These are phyloP conservation scores for Colletotrichum higginsianum DNA, from an alignment of 2,329 filamentous ascomycete genomes.

Conservation along the genomic window DNA sequence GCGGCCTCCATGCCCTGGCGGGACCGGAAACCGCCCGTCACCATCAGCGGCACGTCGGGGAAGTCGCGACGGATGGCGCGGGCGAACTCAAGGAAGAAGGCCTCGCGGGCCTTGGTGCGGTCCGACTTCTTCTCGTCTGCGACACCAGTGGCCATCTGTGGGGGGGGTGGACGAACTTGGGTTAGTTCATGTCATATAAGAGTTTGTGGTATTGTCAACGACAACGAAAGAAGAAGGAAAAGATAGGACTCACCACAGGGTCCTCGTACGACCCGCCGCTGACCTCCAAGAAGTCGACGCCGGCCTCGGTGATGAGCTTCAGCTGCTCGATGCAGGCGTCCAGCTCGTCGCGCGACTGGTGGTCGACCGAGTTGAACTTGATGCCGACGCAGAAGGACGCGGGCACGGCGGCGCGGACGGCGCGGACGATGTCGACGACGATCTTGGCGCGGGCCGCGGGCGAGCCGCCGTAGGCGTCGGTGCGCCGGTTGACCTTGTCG, in stretches of 20 bases:
- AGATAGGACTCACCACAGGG: constrained; percentile 55
- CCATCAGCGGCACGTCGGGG: constrained; percentile 63
- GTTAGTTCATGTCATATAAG: constrained; percentile 35
- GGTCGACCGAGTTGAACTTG: constrained; percentile 72
- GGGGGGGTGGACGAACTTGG: background rate
- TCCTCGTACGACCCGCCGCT: constrained; percentile 74
- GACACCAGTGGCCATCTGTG: constrained; percentile 26
- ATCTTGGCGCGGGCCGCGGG: constrained; percentile 64
- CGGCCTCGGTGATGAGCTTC: constrained; percentile 61
- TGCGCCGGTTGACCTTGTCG: constrained; percentile 64
- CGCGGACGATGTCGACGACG: constrained; percentile 65
- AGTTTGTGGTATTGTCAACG: background rate
- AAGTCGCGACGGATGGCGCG: constrained; percentile 62
- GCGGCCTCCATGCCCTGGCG: constrained; percentile 59
- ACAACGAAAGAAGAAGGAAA: too few species aligned
- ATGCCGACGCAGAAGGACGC: constrained; percentile 64
- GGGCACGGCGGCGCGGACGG: constrained; percentile 56
- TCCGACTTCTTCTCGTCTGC: constrained; percentile 50
- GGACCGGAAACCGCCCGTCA: constrained; percentile 76
- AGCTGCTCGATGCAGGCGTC: constrained; percentile 73
- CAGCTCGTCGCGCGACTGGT: constrained; percentile 61
- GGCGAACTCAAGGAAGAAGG: constrained; percentile 79
- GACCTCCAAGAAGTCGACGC: constrained; percentile 78
- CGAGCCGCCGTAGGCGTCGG: constrained; percentile 69
- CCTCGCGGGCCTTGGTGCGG: constrained; percentile 70